Conservation (phyloP, 2,329 filamentous ascomycete genomes). For the Apiospora aurea region DNA sequence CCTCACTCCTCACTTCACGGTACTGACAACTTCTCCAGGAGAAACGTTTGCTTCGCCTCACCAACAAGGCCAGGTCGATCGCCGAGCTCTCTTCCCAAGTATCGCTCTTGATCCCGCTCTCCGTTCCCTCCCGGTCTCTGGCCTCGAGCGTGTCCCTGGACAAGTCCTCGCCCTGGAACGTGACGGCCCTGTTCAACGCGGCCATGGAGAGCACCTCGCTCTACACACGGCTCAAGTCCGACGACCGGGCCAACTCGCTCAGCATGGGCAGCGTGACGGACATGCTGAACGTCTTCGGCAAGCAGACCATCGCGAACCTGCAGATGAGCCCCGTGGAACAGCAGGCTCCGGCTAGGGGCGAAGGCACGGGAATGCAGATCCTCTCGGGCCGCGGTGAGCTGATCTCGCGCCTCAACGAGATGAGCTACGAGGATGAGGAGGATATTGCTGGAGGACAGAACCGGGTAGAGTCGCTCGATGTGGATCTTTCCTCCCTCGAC, state of each 20-base stretch:
- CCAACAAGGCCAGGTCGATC: slow-evolving; percentile 78
- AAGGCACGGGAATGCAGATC: slow-evolving; percentile 29
- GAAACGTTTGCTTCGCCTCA: slow-evolving; percentile 68
- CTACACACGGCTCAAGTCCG: slow-evolving; percentile 70
- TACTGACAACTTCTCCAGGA: slow-evolving; percentile 55
- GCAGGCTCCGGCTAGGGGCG: slow-evolving; percentile 40
- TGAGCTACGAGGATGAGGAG: slow-evolving; percentile 36
- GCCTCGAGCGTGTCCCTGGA: slow-evolving; percentile 68
- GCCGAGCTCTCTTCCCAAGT: slow-evolving; percentile 73
- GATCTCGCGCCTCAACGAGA: slow-evolving; percentile 41
- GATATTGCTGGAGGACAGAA: slow-evolving; percentile 35
- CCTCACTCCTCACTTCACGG: background rate
- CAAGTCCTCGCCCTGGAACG: slow-evolving; percentile 75
- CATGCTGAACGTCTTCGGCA: slow-evolving; percentile 76
- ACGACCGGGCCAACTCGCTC: slow-evolving; percentile 49
- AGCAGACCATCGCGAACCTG: slow-evolving; percentile 78
- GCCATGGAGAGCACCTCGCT: slow-evolving; percentile 82
- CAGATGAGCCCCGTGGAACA: slow-evolving; percentile 66
- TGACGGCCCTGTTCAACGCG: slow-evolving; percentile 76
- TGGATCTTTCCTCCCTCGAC: slow-evolving; percentile 50
- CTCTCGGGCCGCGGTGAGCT: slow-evolving; percentile 40
- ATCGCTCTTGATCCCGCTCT: slow-evolving; percentile 80
- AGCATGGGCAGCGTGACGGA: slow-evolving; percentile 70
- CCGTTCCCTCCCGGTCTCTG: slow-evolving; percentile 63
- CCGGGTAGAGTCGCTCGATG: slow-evolving; percentile 43